phyloP scores from a whole-genome alignment of 306 rosid genomes.

The Mimosa pudica region DNA sequence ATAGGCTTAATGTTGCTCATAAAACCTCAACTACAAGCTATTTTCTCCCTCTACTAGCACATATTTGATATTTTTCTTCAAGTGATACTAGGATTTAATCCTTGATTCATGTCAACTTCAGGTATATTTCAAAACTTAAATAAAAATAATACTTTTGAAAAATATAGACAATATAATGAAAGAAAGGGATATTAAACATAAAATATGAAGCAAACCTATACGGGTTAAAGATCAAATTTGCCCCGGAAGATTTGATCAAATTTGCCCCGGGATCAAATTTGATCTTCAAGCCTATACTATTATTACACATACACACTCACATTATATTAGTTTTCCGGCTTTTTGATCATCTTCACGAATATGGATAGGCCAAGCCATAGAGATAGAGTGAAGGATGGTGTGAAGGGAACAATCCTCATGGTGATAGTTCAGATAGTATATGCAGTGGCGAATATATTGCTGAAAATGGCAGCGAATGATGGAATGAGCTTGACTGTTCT shows the following conservation, averaged over 20 bases:
- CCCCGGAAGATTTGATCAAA: too few relatives aligned
- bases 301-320: too few relatives aligned
- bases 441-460: slow-evolving; percentile 39
- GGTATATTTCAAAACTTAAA: not conserved
- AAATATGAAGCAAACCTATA: not conserved
- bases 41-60: too few relatives aligned
- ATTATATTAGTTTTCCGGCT: too few relatives aligned
- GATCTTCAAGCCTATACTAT: not conserved
- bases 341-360: not conserved
- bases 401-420: slow-evolving; percentile 51
- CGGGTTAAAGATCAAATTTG: too few relatives aligned
- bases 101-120: not conserved
- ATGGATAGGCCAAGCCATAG: not conserved
- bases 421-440: slow-evolving; percentile 39
- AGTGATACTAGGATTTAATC: too few relatives aligned
- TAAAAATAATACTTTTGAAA: not conserved
- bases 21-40: too few relatives aligned
- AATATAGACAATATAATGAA: not conserved
- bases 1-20: too few relatives aligned
- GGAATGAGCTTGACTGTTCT: slow-evolving; percentile 40
- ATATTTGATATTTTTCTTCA: too few relatives aligned
- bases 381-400: not conserved
- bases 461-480: slow-evolving; percentile 39
- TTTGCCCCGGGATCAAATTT: too few relatives aligned
- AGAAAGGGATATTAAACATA: not conserved